These are phyloP conservation scores for Eutypella sp. DNA, from an alignment of 2,329 filamentous ascomycete genomes.

Conservation along the genomic window DNA sequence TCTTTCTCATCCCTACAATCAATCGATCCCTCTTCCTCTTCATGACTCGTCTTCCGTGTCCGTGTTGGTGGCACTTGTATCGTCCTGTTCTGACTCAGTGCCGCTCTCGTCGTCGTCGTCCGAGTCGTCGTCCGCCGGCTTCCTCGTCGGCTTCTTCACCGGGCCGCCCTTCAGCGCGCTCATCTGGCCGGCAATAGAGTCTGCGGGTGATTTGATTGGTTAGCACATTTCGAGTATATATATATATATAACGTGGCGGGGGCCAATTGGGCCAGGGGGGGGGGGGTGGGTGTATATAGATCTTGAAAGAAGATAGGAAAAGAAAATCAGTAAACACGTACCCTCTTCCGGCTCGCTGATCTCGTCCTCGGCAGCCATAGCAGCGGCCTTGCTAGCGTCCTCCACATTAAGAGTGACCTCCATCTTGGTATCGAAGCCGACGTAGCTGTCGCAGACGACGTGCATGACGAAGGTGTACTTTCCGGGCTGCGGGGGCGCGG, in stretches of 20 bases:
- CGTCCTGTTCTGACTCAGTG: conserved; percentile 66
- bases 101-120: conserved; percentile 75
- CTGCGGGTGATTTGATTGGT: conserved; percentile 48
- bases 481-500: conserved; percentile 84
- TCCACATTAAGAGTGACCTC: conserved; percentile 87
- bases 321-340: conserved; percentile 50
- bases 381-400: conserved; percentile 77
- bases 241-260: conserved; percentile 1
- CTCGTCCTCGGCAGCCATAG: conserved; percentile 81
- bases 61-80: conserved; percentile 64
- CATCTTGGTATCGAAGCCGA: conserved; percentile 89
- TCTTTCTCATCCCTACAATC: too few species aligned
- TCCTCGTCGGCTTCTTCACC: conserved; percentile 56
- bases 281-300: too few species aligned
- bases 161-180: conserved; percentile 71
- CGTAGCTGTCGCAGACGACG: conserved; percentile 87
- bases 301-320: neutral
- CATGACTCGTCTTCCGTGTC: conserved; percentile 60
- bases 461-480: conserved; percentile 95
- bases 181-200: conserved; percentile 89
- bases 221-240: conserved; percentile 11
- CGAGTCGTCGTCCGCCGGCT: conserved; percentile 52
- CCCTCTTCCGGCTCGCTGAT: conserved; percentile 98
- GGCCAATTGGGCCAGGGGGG: conserved; percentile 7
- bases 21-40: conserved; percentile 1